Percentiles rank a stretch among this genome's conserved stretches.
Evolutionary conservation across 352 stramenopile species (phyloP).

Genomic region (Globisporangium paroecandrum): DNA sequence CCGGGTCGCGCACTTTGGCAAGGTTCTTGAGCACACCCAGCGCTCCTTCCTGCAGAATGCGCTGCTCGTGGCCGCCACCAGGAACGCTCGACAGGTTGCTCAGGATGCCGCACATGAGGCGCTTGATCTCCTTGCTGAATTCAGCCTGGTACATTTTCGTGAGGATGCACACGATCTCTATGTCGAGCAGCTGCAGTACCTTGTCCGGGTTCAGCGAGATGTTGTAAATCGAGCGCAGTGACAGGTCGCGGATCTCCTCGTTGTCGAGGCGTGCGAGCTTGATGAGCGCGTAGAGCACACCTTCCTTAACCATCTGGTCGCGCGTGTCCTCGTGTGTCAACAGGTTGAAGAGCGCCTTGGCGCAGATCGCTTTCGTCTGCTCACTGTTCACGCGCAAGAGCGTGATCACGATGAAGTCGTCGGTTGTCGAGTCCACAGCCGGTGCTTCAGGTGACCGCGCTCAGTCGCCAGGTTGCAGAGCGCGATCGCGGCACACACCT

Average conservation of each 20-base stretch:
- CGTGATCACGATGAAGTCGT: constrained; percentile 87
- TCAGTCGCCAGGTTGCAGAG: constrained; percentile 84
- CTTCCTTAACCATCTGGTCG: constrained; percentile 68
- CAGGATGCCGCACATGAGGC: constrained; percentile 68
- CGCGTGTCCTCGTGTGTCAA: constrained; percentile 75
- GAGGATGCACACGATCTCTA: constrained; percentile 78
- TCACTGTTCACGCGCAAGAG: constrained; percentile 80
- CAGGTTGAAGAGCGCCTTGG: constrained; percentile 84
- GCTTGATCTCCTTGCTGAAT: constrained; percentile 75
- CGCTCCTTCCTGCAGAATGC: constrained; percentile 60
- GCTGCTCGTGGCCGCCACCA: constrained; percentile 26
- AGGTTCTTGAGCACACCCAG: constrained; percentile 67
- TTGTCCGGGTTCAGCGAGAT: constrained; percentile 53
- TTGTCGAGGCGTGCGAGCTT: constrained; percentile 79
- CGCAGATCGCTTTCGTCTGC: constrained; percentile 80
- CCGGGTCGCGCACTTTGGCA: constrained; percentile 65
- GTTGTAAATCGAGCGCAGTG: constrained; percentile 75
- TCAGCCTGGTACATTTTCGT: constrained; percentile 74
- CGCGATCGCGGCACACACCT: constrained; percentile 79
- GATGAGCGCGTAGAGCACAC: constrained; percentile 81
- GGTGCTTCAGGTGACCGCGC: constrained; percentile 29
- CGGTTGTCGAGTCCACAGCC: constrained; percentile 67
- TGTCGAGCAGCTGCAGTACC: constrained; percentile 58
- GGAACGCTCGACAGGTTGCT: constrained; percentile 58
- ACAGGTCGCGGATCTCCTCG: constrained; percentile 69